Conservation (phyloP, 2,329 filamentous ascomycete genomes). For the Alternaria sp. region DNA sequence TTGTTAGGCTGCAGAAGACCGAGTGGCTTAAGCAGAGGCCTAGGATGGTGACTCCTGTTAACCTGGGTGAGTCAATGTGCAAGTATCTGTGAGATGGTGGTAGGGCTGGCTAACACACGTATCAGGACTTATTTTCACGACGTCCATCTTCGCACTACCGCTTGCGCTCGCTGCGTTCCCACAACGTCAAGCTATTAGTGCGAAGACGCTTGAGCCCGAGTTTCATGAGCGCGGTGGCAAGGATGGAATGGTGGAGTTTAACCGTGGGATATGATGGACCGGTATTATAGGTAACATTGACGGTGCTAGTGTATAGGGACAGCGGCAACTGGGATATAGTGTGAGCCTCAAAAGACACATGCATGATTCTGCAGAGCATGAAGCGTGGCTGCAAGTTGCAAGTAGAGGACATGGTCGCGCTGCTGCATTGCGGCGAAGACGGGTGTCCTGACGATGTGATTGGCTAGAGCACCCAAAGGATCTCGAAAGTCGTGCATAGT, state of each 20-base stretch:
- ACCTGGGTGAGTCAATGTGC: slow-evolving; percentile 71
- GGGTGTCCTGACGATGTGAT: slow-evolving; percentile 24
- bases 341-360: background rate
- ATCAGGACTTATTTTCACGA: slow-evolving; percentile 76
- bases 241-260: slow-evolving; percentile 90
- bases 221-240: slow-evolving; percentile 84
- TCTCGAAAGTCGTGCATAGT: slow-evolving; percentile 6
- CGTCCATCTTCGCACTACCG: slow-evolving; percentile 87
- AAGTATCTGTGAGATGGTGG: slow-evolving; percentile 58
- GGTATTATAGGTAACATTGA: slow-evolving; percentile 5
- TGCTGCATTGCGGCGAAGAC: slow-evolving; percentile 20
- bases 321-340: background rate
- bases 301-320: background rate
- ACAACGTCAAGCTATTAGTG: slow-evolving; percentile 83
- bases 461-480: slow-evolving; percentile 13
- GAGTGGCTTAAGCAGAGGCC: slow-evolving; percentile 83
- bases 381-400: background rate
- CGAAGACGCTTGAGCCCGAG: slow-evolving; percentile 80
- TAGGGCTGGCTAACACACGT: slow-evolving; percentile 62
- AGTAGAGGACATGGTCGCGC: background rate
- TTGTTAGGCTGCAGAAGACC: slow-evolving; percentile 84
- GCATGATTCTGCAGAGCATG: background rate
- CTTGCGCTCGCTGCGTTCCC: slow-evolving; percentile 92
- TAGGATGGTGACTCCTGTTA: slow-evolving; percentile 79
- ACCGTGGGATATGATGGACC: slow-evolving; percentile 79